Base-by-base conservation (phyloP, 371 early-diverging fungal genomes). In the Entomophthora muscae region DNA sequence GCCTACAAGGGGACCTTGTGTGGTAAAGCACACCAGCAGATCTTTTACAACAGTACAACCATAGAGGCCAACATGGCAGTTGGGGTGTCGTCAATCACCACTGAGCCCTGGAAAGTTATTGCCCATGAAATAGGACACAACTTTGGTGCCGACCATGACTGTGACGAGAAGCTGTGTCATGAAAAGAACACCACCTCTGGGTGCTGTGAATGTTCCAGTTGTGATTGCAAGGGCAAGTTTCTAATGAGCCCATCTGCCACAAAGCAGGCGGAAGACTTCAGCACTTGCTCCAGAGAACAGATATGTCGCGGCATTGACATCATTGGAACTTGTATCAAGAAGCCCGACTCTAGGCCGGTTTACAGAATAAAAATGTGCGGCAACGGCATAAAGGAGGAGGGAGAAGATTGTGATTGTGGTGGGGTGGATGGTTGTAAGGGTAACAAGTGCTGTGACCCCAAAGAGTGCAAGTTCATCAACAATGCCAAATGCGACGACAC, bases 121-220 rank as follows among this genome's bases (percentile, higher is more conserved):
- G 97, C 95, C 12, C 97, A 97, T 68, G 91, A 90, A 73, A 83
- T 95, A 68, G 95, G 93, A 2, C 95, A 96, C 70, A 89, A 84
- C 57, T 88, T 91, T 76, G 90, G 88, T 67, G 83, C 79, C 0
- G 64, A 60, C 52, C 75, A 79, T 64, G 75, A 76, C 65, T 76
- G 74, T 64, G 70, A 71, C 13, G 57, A 57, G 64, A 57, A 53
- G 31, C 68, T 66, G 22, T 21, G 42, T 27, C 13, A 5, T 17
- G 42, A 42, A 17, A 5, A 17, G 10, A 42, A 42, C 42, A 52
- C 55, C 59, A 26, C 54, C 13, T 22, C 81, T 82, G 60, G 54
- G 21, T 67, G 69, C 26, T 90, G 91, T 67, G 79, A 83, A 26
- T 79, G 22, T 71, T 68, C 67, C 7, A 76, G 73, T 31, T 77